Base-by-base conservation (phyloP, 2,329 filamentous ascomycete species). In the Aspergillaceae sp. region DNA sequence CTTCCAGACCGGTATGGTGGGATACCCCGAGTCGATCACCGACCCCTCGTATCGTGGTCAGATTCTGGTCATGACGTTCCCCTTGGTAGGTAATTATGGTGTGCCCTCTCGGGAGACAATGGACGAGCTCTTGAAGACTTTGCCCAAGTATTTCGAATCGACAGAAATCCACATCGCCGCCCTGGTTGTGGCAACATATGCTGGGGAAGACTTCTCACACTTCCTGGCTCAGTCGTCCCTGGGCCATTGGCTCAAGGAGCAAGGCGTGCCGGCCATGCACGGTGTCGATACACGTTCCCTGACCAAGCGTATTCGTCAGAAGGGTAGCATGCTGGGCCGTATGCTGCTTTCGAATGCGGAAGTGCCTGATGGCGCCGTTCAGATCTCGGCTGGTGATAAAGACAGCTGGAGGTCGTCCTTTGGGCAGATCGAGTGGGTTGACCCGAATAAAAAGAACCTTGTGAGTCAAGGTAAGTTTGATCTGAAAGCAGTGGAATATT, bases 1-100 rank as follows among this genome's bases (percentile, higher is more conserved):
- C 72, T 98, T 98, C 75, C 91, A 97, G 78, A 98, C 92, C 48
- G 92, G 92, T 70, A 95, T 97, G 90, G 92, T 97, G 59, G 92
- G 92, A 63, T 98, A 98, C 68, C 90, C 92, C 37, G 92, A 98
- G 76, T 94, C 86, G 41, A 83, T 91, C 77, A 90, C 86, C 61
- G 86, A 91, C 61, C 86, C 86, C 44, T 91, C 86, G 19, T 91
- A 91, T 74, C 84, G 86, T 56, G 86, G 92, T 56, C 91, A 98
- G 74, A 95, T 98, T 59, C 79, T 98, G 58, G 90, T 97, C 69
- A 83, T 97, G 62, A 98, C 91, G 45, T 96, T 95, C 68, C 92
- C 91, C 48, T 77, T 97, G 35, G 86, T 95, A 49, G 91, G 91
- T 67, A 98, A 97, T 76, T 98, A 98, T 73, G 91, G 91, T 67